Base-by-base conservation (phyloP, 495 filamentous ascomycete genomes). In the Durotheca rogersii region DNA sequence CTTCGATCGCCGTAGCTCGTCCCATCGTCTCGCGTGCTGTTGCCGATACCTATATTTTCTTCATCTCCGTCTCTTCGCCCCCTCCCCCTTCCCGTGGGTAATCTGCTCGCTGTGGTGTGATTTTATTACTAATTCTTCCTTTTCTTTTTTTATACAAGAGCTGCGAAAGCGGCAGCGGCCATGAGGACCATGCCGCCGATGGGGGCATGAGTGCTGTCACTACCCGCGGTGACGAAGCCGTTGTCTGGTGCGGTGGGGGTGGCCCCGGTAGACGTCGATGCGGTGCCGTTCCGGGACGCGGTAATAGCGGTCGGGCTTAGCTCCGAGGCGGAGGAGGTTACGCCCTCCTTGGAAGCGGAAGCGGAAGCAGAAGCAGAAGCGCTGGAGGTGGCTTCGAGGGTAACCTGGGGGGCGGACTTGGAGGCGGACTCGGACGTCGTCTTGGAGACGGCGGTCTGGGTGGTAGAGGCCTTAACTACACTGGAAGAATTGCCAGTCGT, bases 401-500 rank as follows among this genome's bases (percentile, higher is more conserved):
- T n/a, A n/a, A n/a, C n/a, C n/a, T n/a, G n/a, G n/a, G n/a, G n/a
- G n/a, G n/a, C n/a, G n/a, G n/a, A n/a, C n/a, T n/a, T n/a, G n/a
- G n/a, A n/a, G n/a, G n/a, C n/a, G 2, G 50, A 39, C 19, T 34
- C 36, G 5, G 32, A 7, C 19, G 32, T 7, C 4, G 49, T 37
- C 41, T 53, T 32, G 14, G 42, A 19, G 6, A 34, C 40, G 25
- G 42, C 19, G 16, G 21, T 17, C 14, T 31, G 11, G n/a, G 36
- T 35, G 2, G 53, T 53, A 16, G 56, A 49, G 18, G 51, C 48
- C 15, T 10, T 23, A 20, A 29, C 32, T 39, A 42, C 36, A 36
- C 57, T 56, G 52, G 21, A 39, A 6, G 49, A 36, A 40, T 51
- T 62, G 33, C 39, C 53, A 21, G 67, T 59, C 21, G 60, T 52